phyloP scores from a whole-genome alignment of 345 rosid species.

The Acer negundo region DNA sequence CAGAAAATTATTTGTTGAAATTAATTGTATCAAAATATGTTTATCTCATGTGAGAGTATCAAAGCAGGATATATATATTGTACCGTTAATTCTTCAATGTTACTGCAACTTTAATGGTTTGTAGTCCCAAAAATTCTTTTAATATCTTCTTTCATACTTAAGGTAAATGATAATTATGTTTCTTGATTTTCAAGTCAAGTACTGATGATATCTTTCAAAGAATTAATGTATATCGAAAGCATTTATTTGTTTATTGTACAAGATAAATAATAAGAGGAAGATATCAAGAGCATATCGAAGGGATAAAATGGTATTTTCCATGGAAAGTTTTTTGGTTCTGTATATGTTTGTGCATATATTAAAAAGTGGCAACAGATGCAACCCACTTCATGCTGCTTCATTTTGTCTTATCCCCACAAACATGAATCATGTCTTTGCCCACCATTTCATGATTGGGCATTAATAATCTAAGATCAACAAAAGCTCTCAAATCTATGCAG shows the following conservation, averaged over 20 bases:
- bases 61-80: neutral
- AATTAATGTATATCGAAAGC: neutral
- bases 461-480: neutral
- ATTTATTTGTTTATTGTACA: neutral
- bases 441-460: neutral
- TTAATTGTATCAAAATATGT: neutral
- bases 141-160: neutral
- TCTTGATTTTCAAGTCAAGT: constrained; percentile 15
- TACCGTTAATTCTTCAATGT: neutral
- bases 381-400: neutral
- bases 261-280: neutral
- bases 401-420: neutral
- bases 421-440: constrained; percentile 8
- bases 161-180: neutral
- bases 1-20: constrained; percentile 8
- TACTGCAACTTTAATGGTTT: neutral
- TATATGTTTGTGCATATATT: neutral
- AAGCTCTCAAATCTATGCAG: neutral
- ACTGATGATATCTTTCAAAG: neutral
- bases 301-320: neutral
- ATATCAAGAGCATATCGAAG: neutral
- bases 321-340: neutral
- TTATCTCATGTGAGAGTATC: neutral
- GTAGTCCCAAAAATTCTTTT: neutral
- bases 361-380: neutral